These are phyloP conservation scores for Rusavskia elegans DNA, from an alignment of 495 filamentous ascomycete genomes.

Conservation along the genomic window DNA sequence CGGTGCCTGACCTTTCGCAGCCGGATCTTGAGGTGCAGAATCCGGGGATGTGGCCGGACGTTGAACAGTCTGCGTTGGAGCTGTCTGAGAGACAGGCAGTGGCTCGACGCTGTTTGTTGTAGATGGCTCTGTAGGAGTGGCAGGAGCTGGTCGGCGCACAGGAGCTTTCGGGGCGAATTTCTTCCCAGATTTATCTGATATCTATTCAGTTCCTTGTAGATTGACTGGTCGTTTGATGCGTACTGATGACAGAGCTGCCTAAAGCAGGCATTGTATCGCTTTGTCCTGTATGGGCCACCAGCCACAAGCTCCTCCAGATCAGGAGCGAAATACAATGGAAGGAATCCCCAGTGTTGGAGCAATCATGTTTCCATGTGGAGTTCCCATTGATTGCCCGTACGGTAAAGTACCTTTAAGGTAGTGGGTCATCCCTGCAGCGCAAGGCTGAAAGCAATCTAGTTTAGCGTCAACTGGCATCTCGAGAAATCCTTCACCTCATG, in stretches of 20 bases:
- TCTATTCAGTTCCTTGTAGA: neutral
- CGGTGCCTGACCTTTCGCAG: too few species aligned
- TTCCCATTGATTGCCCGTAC: too few species aligned
- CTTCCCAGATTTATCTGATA: conserved; percentile 36
- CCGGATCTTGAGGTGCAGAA: neutral
- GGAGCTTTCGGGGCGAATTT: conserved; percentile 39
- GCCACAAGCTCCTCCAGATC: too few species aligned
- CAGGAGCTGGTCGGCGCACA: conserved; percentile 26
- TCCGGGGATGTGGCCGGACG: conserved; percentile 5
- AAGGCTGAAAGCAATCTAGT: too few species aligned
- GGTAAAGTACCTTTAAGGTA: too few species aligned
- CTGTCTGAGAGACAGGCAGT: conserved; percentile 5
- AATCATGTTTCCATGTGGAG: too few species aligned
- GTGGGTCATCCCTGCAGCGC: too few species aligned
- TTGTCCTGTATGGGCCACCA: conserved; percentile 4
- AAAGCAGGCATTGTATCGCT: conserved; percentile 32
- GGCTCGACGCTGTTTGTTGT: conserved; percentile 25
- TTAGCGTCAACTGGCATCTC: neutral
- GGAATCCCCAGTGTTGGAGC: too few species aligned
- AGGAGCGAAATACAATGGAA: too few species aligned
- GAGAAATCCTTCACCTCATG: neutral
- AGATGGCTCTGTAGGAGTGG: conserved; percentile 17
- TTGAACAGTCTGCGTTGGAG: conserved; percentile 21
- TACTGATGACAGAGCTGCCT: conserved; percentile 43
- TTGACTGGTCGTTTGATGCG: conserved; percentile 7